Percentiles rank a stretch among this genome's conserved stretches.
Conservation (phyloP, 176 grass and related monocot species). For the Oryza punctata region DNA sequence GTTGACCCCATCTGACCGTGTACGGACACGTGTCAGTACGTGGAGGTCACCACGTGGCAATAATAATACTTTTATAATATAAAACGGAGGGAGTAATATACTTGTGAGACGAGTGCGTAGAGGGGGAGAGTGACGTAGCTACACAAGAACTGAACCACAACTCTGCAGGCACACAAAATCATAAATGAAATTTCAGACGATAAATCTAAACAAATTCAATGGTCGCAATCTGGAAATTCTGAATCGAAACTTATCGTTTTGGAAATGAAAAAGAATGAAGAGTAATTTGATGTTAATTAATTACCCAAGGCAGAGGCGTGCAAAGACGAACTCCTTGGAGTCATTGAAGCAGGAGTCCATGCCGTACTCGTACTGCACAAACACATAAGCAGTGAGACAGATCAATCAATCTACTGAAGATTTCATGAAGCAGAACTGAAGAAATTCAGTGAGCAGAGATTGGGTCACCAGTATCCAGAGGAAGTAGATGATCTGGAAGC, state of each 20-base stretch:
- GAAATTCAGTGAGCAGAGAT: neutral
- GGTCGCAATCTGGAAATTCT: neutral
- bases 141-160: slow-evolving; percentile 75
- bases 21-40: neutral
- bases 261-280: neutral
- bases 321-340: slow-evolving; percentile 51
- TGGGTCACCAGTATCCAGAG: slow-evolving; percentile 86
- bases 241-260: neutral
- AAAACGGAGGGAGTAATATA: neutral
- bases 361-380: slow-evolving; percentile 79
- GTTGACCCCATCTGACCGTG: slow-evolving; percentile 75
- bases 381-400: neutral
- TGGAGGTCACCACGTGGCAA: neutral
- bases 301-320: slow-evolving; percentile 78
- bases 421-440: neutral
- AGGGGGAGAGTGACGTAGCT: slow-evolving; percentile 82
- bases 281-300: neutral
- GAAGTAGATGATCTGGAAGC: slow-evolving; percentile 93
- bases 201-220: neutral
- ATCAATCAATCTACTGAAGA: neutral
- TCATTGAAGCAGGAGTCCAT: slow-evolving; percentile 94
- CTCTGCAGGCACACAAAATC: slow-evolving; percentile 35
- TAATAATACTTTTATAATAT: no score
- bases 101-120: slow-evolving; percentile 73
- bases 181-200: neutral